These are phyloP conservation scores for Solanum arcanum DNA, from an alignment of 257 asterid species.

Conservation along the genomic window DNA sequence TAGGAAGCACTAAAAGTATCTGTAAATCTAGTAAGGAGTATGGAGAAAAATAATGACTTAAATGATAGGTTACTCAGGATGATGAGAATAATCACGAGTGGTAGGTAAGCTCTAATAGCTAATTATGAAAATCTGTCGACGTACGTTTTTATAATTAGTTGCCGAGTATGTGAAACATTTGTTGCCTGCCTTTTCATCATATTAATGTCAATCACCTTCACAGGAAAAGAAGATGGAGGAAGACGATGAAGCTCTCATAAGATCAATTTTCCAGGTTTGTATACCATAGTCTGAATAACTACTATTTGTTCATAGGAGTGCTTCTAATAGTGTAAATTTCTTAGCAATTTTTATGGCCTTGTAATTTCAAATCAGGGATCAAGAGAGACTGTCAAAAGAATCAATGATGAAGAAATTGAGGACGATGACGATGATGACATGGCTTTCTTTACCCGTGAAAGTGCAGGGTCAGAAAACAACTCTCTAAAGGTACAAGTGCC, in stretches of 20 bases:
- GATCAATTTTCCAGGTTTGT: slow-evolving; percentile 43
- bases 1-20: neutral
- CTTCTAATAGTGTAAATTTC: neutral
- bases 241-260: slow-evolving; percentile 71
- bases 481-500: slow-evolving; percentile 31
- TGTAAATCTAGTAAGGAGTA: neutral
- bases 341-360: neutral
- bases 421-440: slow-evolving; percentile 17
- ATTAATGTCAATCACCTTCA: neutral
- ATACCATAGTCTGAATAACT: neutral
- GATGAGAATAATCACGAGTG: neutral
- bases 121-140: neutral
- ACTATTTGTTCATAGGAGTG: neutral
- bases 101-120: neutral
- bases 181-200: neutral
- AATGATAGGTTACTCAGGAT: neutral
- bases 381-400: slow-evolving; percentile 34
- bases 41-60: neutral
- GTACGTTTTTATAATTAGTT: neutral
- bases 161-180: neutral
- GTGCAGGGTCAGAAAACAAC: slow-evolving; percentile 18
- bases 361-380: slow-evolving; percentile 27
- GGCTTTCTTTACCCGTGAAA: slow-evolving; percentile 1
- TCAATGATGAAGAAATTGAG: slow-evolving; percentile 52
- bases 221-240: slow-evolving; percentile 55